Evolutionary conservation across 2,329 filamentous ascomycete genomes (phyloP).

Genomic region (Phoma herbarum): DNA sequence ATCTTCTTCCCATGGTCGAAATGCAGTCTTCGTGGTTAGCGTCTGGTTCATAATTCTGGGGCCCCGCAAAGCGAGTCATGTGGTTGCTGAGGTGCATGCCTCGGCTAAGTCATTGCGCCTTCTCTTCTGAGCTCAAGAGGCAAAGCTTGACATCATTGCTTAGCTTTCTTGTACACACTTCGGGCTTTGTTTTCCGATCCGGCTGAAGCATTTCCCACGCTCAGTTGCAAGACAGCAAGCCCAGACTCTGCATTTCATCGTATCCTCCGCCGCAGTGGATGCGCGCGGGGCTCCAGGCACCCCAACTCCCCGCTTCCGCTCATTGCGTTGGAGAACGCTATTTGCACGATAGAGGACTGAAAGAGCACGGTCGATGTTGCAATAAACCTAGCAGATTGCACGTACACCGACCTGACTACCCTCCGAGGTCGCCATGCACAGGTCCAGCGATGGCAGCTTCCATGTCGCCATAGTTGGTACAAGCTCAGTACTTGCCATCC

Average conservation of each 20-base stretch:
- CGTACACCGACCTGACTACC: background rate
- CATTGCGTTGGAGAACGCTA: background rate
- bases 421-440: too few relatives aligned
- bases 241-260: background rate
- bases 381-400: too few relatives aligned
- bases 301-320: background rate
- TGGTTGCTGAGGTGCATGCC: background rate
- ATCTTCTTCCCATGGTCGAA: slow-evolving; percentile 13
- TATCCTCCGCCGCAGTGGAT: background rate
- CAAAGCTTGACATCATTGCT: slow-evolving; percentile 13
- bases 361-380: too few relatives aligned
- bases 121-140: background rate
- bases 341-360: too few relatives aligned
- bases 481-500: too few relatives aligned
- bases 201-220: slow-evolving; percentile 7
- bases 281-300: background rate
- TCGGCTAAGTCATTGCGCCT: slow-evolving; percentile 10
- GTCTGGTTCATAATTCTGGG: slow-evolving; percentile 9
- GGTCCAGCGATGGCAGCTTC: background rate
- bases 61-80: slow-evolving; percentile 24
- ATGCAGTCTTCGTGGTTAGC: slow-evolving; percentile 10
- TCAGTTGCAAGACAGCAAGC: too few relatives aligned
- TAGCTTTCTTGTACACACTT: background rate
- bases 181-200: background rate
- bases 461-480: slow-evolving; percentile 12